These are phyloP conservation scores for Penicillium salamii DNA, from an alignment of 495 filamentous ascomycete species.

Conservation along the genomic window DNA sequence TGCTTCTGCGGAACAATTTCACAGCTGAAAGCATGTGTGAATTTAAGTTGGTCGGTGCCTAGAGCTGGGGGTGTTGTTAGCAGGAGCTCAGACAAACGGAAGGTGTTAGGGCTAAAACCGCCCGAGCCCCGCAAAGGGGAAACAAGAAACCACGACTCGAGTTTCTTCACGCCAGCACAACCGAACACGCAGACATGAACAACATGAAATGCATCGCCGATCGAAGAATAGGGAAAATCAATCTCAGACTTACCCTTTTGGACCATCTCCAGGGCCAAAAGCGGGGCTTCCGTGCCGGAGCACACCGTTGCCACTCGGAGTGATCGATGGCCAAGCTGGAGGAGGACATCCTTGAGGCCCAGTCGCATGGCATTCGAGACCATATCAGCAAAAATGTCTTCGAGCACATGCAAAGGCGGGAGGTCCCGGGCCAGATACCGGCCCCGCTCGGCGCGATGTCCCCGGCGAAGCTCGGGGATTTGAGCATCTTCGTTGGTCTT, in stretches of 20 bases:
- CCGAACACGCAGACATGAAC: no score
- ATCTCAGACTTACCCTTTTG: slow-evolving; percentile 32
- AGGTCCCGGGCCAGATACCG: slow-evolving; percentile 29
- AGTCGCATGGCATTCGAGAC: slow-evolving; percentile 34
- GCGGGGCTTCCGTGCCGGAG: slow-evolving; percentile 77
- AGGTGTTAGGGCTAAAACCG: no score
- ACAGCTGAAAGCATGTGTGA: slow-evolving; percentile 71
- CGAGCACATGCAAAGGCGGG: slow-evolving; percentile 44
- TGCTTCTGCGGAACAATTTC: slow-evolving; percentile 81
- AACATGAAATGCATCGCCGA: no score
- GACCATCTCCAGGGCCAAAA: slow-evolving; percentile 62
- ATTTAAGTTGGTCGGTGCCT: slow-evolving; percentile 2
- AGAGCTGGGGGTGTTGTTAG: slow-evolving; percentile 20
- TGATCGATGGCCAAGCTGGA: slow-evolving; percentile 34
- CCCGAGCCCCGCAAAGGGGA: no score
- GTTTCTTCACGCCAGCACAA: no score
- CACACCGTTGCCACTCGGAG: slow-evolving; percentile 74
- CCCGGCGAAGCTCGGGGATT: background rate
- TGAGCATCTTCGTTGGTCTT: no score
- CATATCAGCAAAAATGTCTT: slow-evolving; percentile 51
- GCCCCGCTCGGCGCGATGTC: background rate
- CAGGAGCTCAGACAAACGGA: background rate
- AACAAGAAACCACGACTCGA: no score
- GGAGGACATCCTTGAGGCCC: slow-evolving; percentile 34
- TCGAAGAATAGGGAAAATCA: background rate